These are phyloP conservation scores for Phlyctochytrium planicorne DNA, from an alignment of 192 early-diverging fungal genomes.

Conservation along the genomic window DNA sequence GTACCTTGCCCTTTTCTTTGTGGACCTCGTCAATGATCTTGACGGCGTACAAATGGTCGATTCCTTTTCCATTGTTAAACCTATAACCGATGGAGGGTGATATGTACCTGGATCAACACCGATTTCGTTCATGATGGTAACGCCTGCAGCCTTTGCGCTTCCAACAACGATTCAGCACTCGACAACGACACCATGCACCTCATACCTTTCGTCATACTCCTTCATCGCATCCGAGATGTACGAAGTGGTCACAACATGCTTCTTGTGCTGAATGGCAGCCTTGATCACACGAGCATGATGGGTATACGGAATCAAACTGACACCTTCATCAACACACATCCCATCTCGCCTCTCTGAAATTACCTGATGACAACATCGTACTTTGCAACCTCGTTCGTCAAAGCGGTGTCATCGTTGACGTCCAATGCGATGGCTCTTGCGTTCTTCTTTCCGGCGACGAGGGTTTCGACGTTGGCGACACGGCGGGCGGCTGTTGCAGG, in stretches of 20 bases:
- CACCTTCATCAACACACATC: neutral
- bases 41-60: slow-evolving; percentile 80
- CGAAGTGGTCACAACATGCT: slow-evolving; percentile 93
- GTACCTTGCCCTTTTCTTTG: slow-evolving; percentile 73
- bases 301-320: slow-evolving; percentile 84
- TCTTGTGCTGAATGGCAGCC: slow-evolving; percentile 85
- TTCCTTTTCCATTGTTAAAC: slow-evolving; percentile 37
- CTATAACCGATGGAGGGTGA: neutral
- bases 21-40: slow-evolving; percentile 91
- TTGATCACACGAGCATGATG: slow-evolving; percentile 88
- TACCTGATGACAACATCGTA: slow-evolving; percentile 91
- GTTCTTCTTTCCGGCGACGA: slow-evolving; percentile 61
- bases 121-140: slow-evolving; percentile 97
- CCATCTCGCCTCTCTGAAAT: too few species aligned
- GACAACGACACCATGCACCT: slow-evolving; percentile 41
- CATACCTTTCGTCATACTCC: slow-evolving; percentile 69
- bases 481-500: slow-evolving; percentile 73
- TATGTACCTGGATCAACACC: slow-evolving; percentile 97
- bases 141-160: slow-evolving; percentile 81
- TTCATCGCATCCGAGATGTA: slow-evolving; percentile 96
- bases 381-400: slow-evolving; percentile 70
- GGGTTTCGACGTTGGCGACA: slow-evolving; percentile 63
- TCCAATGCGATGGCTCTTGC: slow-evolving; percentile 74
- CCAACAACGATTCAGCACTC: too few species aligned
- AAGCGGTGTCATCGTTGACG: slow-evolving; percentile 70